Percentiles rank a stretch among this genome's conserved stretches.
These are phyloP conservation scores for Pseudozyma sp. DNA, from an alignment of 1,284 basidiomycete genomes.

Conservation along the genomic window DNA sequence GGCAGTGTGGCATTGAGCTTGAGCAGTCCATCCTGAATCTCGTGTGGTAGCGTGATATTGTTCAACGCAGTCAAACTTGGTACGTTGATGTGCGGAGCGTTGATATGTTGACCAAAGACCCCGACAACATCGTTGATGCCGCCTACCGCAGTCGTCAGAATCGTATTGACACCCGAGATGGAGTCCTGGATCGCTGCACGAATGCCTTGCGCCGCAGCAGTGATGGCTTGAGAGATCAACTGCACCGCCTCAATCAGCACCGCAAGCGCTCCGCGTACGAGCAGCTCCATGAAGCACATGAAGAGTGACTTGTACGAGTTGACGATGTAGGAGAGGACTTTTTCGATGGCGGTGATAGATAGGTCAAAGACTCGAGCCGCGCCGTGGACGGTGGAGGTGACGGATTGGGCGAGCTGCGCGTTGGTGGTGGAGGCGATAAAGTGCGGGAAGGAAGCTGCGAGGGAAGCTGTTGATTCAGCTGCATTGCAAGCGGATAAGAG, in stretches of 20 bases:
- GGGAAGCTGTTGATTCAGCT: constrained; percentile 83
- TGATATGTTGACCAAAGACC: constrained; percentile 45
- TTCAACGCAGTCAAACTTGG: constrained; percentile 74
- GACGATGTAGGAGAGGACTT: constrained; percentile 76
- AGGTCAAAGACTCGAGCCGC: constrained; percentile 71
- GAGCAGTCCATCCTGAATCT: constrained; percentile 79
- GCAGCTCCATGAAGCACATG: constrained; percentile 89
- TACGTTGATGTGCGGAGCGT: constrained; percentile 33
- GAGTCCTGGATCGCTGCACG: constrained; percentile 76
- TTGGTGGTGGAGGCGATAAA: constrained; percentile 87
- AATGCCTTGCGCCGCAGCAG: constrained; percentile 77
- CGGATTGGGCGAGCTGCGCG: constrained; percentile 78
- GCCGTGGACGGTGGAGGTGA: constrained; percentile 81
- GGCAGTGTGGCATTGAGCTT: constrained; percentile 85
- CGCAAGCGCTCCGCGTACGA: constrained; percentile 82
- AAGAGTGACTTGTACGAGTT: constrained; percentile 90
- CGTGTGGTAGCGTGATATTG: constrained; percentile 84
- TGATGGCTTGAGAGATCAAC: constrained; percentile 75
- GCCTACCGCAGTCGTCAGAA: constrained; percentile 37
- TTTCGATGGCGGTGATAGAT: constrained; percentile 44
- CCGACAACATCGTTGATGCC: constrained; percentile 53
- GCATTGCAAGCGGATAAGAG: constrained; percentile 83
- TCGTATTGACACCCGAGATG: constrained; percentile 40
- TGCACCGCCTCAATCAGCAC: constrained; percentile 84
- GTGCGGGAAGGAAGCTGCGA: constrained; percentile 84